Evolutionary conservation across 2,329 filamentous ascomycete species (phyloP).

Genomic region (Nigrograna mackinnonii): DNA sequence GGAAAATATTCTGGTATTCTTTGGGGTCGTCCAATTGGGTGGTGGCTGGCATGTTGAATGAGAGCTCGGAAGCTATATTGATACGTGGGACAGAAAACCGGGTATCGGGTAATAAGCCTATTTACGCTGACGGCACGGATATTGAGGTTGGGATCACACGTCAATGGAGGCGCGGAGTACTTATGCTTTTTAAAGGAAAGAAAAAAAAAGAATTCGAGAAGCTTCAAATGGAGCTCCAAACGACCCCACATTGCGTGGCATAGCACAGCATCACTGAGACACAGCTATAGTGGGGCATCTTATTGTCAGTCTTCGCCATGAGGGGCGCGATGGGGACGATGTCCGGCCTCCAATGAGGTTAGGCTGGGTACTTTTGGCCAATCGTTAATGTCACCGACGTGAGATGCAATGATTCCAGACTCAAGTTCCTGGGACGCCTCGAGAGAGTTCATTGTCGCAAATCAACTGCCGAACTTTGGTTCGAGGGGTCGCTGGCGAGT

Average conservation of each 20-base stretch:
- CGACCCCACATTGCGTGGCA: constrained; percentile 11
- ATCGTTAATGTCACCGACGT: constrained; percentile 16
- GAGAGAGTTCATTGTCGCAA: no score
- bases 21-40: constrained; percentile 36
- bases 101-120: no score
- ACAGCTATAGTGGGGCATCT: constrained; percentile 6
- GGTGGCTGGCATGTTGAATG: constrained; percentile 28
- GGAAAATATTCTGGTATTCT: constrained; percentile 42
- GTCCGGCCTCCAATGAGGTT: not conserved
- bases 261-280: not conserved
- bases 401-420: no score
- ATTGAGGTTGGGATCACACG: no score
- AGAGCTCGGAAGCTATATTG: no score
- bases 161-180: no score
- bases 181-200: constrained; percentile 1
- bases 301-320: not conserved
- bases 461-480: no score
- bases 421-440: no score
- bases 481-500: no score
- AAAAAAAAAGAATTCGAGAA: constrained; percentile 1
- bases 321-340: not conserved
- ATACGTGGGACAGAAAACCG: no score
- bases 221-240: constrained; percentile 3
- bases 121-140: no score
- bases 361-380: constrained; percentile 10